These are phyloP conservation scores for Neostapfia colusana DNA, from an alignment of 176 grass and related monocot species.

Conservation along the genomic window DNA sequence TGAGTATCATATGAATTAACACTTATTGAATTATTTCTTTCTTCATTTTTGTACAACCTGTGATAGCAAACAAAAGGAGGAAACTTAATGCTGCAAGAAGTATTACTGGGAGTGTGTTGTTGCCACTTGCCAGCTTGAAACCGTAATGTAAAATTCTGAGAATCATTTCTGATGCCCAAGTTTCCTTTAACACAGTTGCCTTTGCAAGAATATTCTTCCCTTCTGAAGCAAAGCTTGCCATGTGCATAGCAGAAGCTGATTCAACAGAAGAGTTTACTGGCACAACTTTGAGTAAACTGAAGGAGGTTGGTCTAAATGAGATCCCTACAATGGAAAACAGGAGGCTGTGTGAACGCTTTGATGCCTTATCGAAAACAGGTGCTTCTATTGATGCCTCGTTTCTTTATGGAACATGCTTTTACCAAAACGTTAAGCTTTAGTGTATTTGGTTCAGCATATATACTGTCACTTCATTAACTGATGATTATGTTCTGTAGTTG, in stretches of 20 bases:
- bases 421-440: background rate
- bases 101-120: background rate
- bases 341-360: constrained; percentile 69
- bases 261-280: constrained; percentile 73
- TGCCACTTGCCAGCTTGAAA: constrained; percentile 18
- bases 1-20: background rate
- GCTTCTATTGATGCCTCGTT: background rate
- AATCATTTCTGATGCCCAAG: background rate
- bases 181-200: constrained; percentile 58
- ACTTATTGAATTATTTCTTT: background rate
- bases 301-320: constrained; percentile 80
- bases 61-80: background rate
- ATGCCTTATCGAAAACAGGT: constrained; percentile 87
- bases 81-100: constrained; percentile 9
- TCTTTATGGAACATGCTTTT: background rate
- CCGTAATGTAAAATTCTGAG: constrained; percentile 2
- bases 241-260: constrained; percentile 90
- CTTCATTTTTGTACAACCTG: background rate
- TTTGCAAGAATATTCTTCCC: constrained; percentile 98
- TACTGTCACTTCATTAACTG: background rate
- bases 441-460: background rate
- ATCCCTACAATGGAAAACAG: constrained; percentile 68
- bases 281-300: constrained; percentile 54
- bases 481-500: constrained; percentile 53
- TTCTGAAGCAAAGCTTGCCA: constrained; percentile 80